Conservation (phyloP, 1,139 yeast species). For the Pneumocystis murina region DNA sequence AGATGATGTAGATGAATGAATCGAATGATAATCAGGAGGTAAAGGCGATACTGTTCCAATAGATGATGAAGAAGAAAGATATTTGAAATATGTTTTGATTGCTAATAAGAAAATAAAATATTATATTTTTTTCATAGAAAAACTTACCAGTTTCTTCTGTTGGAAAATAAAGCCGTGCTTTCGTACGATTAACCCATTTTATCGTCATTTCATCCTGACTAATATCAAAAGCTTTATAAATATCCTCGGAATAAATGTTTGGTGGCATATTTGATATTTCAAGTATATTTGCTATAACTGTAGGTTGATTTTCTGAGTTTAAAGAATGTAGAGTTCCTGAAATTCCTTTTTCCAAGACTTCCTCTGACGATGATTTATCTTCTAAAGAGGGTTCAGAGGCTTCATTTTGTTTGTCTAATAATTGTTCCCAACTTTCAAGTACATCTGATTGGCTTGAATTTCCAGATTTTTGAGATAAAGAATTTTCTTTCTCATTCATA, state of each 20-base stretch:
- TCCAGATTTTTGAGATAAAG: neutral
- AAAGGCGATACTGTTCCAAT: slow-evolving; percentile 8
- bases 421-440: neutral
- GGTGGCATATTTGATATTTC: neutral
- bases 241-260: neutral
- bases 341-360: neutral
- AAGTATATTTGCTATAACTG: neutral
- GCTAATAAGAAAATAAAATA: slow-evolving; percentile 1
- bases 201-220: slow-evolving; percentile 4
- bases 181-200: slow-evolving; percentile 4
- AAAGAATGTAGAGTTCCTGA: neutral
- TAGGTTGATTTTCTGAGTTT: neutral
- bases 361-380: neutral
- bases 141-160: neutral
- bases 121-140: neutral
- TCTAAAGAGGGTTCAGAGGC: neutral
- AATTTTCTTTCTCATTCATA: neutral
- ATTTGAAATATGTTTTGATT: slow-evolving; percentile 7
- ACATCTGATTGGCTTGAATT: neutral
- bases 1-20: neutral
- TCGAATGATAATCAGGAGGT: neutral
- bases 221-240: slow-evolving; percentile 6
- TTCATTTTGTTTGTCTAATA: neutral
- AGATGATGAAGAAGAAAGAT: slow-evolving; percentile 8
- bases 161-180: slow-evolving; percentile 6